Evolutionary conservation across 495 filamentous ascomycete genomes (phyloP), one percentile per base, ranked within the genome.

Genomic region (Hyaloscypha hepaticicola): DNA sequence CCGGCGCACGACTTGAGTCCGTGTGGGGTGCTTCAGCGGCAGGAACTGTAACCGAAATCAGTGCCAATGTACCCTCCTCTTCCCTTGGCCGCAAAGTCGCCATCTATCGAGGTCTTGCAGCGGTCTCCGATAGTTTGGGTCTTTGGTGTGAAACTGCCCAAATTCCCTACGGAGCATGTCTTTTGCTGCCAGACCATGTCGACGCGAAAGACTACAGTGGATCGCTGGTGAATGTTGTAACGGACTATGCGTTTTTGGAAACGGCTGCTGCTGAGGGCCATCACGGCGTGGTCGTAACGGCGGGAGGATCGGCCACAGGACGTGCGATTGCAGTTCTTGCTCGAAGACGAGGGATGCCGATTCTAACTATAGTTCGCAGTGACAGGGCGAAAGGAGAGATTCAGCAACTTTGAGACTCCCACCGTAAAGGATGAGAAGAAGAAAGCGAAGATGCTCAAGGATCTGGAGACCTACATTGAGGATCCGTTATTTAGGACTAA

Each of bases 131-230:
- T 56, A n/a, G n/a, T 14, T 14, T 56, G 6, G 53, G 53, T 6
- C 21, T 28, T 25, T 56, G 53, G 53, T 56, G 53, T 16, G 24
- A 56, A 19, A 56, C 29, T 14, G 53, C 53, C 22, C 53, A 56
- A n/a, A 4, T 56, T 1, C 53, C 53, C 3, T 56, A 14, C 29
- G 53, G 29, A n/a, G 12, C 25, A 12, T 56, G 53, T 24, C 53
- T 29, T 28, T 14, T 56, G 25, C 53, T 56, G 24, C 25, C 53
- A 26, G 53, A 56, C 29, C 7, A 56, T 31, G 24, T 56, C 7
- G 53, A 56, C 21, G 53, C 3, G 22, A 56, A 56, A 28, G 53
- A 56, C 26, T 56, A 56, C 29, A 56, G 53, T 24, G 53, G 53
- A 16, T 56, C 24, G 5, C 26, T 29, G 26, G 53, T 56, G 1